These are phyloP conservation scores for Dichotomopilus funicola DNA, from an alignment of 2,329 filamentous ascomycete genomes.

Conservation along the genomic window DNA sequence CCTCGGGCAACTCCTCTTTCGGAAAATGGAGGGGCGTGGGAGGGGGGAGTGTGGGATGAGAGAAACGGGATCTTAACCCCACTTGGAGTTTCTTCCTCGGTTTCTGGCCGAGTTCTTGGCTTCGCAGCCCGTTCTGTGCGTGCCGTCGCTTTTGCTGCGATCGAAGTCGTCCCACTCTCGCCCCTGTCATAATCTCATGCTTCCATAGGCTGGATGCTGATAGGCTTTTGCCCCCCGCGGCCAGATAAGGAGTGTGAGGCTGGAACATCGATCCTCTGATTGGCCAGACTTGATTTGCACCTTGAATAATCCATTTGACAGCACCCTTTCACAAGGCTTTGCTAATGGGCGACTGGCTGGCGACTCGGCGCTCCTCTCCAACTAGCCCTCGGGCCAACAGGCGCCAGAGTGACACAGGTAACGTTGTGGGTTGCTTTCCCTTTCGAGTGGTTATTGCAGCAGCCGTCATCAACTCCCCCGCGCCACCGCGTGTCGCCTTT, in stretches of 20 bases:
- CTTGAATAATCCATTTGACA: constrained; percentile 34
- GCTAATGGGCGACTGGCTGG: neutral
- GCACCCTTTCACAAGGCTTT: constrained; percentile 14
- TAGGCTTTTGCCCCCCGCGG: constrained; percentile 22
- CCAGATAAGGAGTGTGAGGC: constrained; percentile 45
- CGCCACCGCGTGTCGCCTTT: constrained; percentile 1
- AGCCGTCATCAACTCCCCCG: neutral
- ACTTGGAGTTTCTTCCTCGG: neutral
- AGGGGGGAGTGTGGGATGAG: too few relatives aligned
- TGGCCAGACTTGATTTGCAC: constrained; percentile 34
- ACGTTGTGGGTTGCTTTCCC: neutral
- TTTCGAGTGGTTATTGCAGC: neutral
- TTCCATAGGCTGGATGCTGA: constrained; percentile 4
- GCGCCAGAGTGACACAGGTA: neutral
- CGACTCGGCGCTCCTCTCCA: neutral
- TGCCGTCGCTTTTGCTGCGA: neutral
- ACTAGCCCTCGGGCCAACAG: neutral
- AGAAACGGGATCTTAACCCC: too few relatives aligned
- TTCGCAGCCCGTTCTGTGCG: constrained; percentile 1
- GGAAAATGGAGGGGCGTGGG: too few relatives aligned
- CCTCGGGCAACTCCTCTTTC: too few relatives aligned
- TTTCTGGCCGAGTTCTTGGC: constrained; percentile 2
- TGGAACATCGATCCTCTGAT: constrained; percentile 35
- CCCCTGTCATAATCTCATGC: constrained; percentile 6
- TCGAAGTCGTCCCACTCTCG: constrained; percentile 11